Evolutionary conservation across 164 flowering plant genomes (phyloP).

Genomic region (Warburgia ugandensis): DNA sequence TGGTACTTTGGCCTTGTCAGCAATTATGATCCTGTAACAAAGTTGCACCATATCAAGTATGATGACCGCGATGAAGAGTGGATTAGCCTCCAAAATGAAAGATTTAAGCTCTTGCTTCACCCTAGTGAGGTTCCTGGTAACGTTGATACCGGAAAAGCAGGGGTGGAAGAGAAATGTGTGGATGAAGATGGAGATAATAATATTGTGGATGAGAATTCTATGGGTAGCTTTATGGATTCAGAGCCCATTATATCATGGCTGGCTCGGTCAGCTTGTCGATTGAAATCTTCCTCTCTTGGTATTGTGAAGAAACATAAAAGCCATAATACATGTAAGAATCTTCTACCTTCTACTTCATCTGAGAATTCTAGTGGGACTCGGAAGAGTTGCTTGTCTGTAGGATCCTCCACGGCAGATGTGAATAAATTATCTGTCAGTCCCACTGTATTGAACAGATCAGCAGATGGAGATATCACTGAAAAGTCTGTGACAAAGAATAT

Average conservation of each 20-base stretch:
- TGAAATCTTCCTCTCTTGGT: conserved; percentile 42
- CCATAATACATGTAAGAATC: conserved; percentile 9
- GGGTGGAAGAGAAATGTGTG: conserved; percentile 12
- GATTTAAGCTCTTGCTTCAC: conserved; percentile 74
- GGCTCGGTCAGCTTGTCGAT: conserved; percentile 47
- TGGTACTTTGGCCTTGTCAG: conserved; percentile 88
- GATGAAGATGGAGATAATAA: conserved; percentile 17
- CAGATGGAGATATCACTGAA: conserved; percentile 16
- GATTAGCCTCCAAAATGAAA: conserved; percentile 72
- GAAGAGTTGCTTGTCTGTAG: conserved; percentile 12
- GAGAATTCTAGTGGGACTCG: conserved; percentile 19
- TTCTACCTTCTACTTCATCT: conserved; percentile 9
- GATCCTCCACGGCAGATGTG: conserved; percentile 12
- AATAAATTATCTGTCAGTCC: conserved; percentile 13
- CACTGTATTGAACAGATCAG: conserved; percentile 12
- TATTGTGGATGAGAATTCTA: conserved; percentile 28
- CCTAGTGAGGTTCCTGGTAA: conserved; percentile 73
- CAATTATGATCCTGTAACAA: conserved; percentile 50
- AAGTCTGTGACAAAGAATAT: conserved; percentile 17
- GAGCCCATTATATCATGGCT: conserved; percentile 92
- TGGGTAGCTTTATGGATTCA: conserved; percentile 52
- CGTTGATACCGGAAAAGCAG: conserved; percentile 19
- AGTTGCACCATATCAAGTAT: conserved; percentile 86
- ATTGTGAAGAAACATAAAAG: conserved; percentile 37
- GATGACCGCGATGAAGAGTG: conserved; percentile 98